Conservation (phyloP, 1,139 yeast genomes). For the Blastobotrys capitulatus region DNA sequence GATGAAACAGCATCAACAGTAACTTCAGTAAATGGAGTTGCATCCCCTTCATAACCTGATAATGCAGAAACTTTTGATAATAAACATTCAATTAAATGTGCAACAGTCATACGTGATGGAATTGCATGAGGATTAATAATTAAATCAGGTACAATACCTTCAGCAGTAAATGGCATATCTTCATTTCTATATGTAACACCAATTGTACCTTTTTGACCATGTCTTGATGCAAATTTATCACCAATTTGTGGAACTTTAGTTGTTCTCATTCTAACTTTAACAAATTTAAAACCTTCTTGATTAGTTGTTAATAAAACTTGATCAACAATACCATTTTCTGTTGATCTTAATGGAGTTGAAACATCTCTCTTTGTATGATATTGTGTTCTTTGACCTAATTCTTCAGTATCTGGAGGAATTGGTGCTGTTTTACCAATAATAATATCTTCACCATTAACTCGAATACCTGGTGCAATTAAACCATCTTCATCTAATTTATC, state of each 20-base stretch:
- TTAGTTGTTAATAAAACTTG: slow-evolving; percentile 95
- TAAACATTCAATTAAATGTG: slow-evolving; percentile 97
- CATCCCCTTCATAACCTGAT: slow-evolving; percentile 97
- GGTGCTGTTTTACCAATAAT: slow-evolving; percentile 98
- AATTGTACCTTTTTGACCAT: slow-evolving; percentile 99
- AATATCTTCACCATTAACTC: slow-evolving; percentile 98
- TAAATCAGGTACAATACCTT: slow-evolving; percentile 95
- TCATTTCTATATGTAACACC: slow-evolving; percentile 98
- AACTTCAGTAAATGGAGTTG: slow-evolving; percentile 96
- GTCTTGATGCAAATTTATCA: slow-evolving; percentile 98
- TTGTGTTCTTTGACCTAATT: slow-evolving; percentile 95
- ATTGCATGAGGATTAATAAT: slow-evolving; percentile 98
- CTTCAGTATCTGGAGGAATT: slow-evolving; percentile 96
- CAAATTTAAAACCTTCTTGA: slow-evolving; percentile 96
- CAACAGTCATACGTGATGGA: slow-evolving; percentile 99
- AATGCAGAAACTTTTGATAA: slow-evolving; percentile 91
- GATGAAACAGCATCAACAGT: slow-evolving; percentile 95
- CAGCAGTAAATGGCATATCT: slow-evolving; percentile 97
- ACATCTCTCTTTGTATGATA: slow-evolving; percentile 98
- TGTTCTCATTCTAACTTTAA: slow-evolving; percentile 97
- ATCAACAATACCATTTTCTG: slow-evolving; percentile 98
- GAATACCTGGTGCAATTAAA: slow-evolving; percentile 93
- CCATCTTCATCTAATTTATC: slow-evolving; percentile 99
- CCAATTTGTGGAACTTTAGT: slow-evolving; percentile 98
- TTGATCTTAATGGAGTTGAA: slow-evolving; percentile 91